phyloP scores from a whole-genome alignment of 2,329 filamentous ascomycete species.

The Neospermospora avenae region DNA sequence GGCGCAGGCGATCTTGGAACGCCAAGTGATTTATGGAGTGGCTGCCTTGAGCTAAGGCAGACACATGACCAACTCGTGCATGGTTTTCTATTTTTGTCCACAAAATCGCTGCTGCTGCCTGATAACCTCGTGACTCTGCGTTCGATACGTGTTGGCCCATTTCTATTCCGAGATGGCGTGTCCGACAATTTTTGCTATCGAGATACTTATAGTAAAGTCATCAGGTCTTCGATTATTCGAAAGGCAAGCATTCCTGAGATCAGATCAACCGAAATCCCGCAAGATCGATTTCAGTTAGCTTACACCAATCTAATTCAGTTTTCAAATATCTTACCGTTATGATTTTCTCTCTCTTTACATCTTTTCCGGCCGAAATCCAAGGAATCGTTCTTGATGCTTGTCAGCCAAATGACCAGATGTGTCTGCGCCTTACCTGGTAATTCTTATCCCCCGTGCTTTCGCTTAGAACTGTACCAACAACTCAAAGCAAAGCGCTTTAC shows the following conservation, averaged over 20 bases:
- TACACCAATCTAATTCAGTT: neutral
- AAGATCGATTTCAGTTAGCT: neutral
- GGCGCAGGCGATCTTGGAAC: neutral
- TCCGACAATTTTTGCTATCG: neutral
- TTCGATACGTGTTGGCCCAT: slow-evolving; percentile 7
- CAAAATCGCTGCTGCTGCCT: slow-evolving; percentile 18
- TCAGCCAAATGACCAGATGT: slow-evolving; percentile 26
- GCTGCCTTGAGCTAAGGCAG: slow-evolving; percentile 6
- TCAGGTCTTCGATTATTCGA: neutral
- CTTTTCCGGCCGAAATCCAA: slow-evolving; percentile 30
- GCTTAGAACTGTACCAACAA: neutral
- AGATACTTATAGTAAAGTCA: neutral
- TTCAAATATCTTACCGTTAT: neutral
- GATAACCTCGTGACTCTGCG: slow-evolving; percentile 23
- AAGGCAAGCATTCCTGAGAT: neutral
- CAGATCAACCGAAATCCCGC: neutral
- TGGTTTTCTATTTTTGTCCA: slow-evolving; percentile 4
- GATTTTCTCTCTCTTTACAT: slow-evolving; percentile 24
- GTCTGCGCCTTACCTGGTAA: slow-evolving; percentile 32
- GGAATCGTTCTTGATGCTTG: slow-evolving; percentile 25
- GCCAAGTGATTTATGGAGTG: slow-evolving; percentile 7
- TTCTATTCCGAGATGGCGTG: slow-evolving; percentile 21
- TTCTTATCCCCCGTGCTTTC: neutral
- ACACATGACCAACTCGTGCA: slow-evolving; percentile 15
- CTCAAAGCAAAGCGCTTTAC: slow-evolving; percentile 26